Evolutionary conservation across 2,329 filamentous ascomycete species (phyloP).

Genomic region (Pseudogymnoascus sp.): DNA sequence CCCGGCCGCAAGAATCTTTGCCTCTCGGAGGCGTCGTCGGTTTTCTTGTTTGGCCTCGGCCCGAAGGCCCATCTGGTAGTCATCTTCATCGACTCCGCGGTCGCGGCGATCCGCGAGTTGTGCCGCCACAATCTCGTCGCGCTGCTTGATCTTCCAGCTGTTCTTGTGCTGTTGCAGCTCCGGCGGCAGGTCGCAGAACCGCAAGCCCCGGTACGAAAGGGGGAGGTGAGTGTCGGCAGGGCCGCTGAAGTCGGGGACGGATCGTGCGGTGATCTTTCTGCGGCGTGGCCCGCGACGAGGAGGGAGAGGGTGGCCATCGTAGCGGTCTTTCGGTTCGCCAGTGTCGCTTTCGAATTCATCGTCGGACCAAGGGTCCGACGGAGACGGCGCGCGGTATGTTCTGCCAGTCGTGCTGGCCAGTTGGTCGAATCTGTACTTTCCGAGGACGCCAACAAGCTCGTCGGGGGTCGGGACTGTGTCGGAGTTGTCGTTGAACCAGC

Average conservation of each 20-base stretch:
- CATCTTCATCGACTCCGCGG: background rate
- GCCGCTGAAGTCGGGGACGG: background rate
- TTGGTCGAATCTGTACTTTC: constrained; percentile 1
- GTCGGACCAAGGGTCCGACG: background rate
- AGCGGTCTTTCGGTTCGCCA: background rate
- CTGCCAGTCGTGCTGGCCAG: background rate
- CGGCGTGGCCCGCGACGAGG: background rate
- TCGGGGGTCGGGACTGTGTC: constrained; percentile 1
- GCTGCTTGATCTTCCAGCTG: background rate
- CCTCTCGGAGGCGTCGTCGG: background rate
- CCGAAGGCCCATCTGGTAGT: background rate
- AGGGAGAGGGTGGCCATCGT: background rate
- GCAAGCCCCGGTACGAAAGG: background rate
- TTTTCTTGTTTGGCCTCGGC: background rate
- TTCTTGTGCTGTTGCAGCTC: background rate
- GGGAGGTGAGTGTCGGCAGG: background rate
- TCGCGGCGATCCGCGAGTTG: background rate
- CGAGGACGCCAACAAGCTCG: background rate
- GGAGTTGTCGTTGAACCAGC: background rate
- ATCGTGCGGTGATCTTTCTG: background rate
- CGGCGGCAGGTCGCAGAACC: background rate
- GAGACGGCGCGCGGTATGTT: background rate
- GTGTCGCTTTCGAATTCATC: background rate
- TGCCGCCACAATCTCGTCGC: background rate
- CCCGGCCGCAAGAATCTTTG: background rate